Percentiles rank a stretch among this genome's conserved stretches.
These are phyloP conservation scores for Thalassiosira hispida DNA, from an alignment of 352 stramenopile species.

Conservation along the genomic window DNA sequence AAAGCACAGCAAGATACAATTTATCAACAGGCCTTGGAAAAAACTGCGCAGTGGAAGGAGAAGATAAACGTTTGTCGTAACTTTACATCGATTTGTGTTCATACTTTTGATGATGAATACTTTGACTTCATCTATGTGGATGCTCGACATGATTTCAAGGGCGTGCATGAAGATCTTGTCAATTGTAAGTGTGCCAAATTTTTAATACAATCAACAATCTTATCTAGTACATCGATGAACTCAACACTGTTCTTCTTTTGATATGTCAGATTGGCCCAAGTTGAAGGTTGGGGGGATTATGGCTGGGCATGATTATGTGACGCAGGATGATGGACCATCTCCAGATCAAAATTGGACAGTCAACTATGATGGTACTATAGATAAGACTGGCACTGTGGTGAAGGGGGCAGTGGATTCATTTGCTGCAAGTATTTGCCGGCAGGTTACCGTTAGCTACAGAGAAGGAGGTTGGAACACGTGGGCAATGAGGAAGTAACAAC, in stretches of 20 bases:
- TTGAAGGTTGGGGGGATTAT: slow-evolving; percentile 64
- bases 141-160: slow-evolving; percentile 66
- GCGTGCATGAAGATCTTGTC: slow-evolving; percentile 50
- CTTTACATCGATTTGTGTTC: slow-evolving; percentile 21
- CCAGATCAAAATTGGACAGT: slow-evolving; percentile 16
- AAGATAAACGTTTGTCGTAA: slow-evolving; percentile 38
- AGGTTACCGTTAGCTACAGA: slow-evolving; percentile 25
- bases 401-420: slow-evolving; percentile 34
- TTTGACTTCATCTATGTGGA: slow-evolving; percentile 78
- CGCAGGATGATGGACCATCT: slow-evolving; percentile 18
- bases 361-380: slow-evolving; percentile 30
- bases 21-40: slow-evolving; percentile 16
- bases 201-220: too few species aligned
- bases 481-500: slow-evolving; percentile 30
- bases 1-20: slow-evolving; percentile 18
- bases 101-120: slow-evolving; percentile 37
- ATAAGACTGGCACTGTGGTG: slow-evolving; percentile 21
- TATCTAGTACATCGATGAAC: too few species aligned
- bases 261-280: slow-evolving; percentile 68
- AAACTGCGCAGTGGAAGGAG: not conserved
- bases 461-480: slow-evolving; percentile 10
- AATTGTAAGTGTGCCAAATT: too few species aligned
- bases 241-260: too few species aligned
- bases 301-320: slow-evolving; percentile 70
- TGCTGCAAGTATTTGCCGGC: slow-evolving; percentile 16